Conservation (phyloP, 2,329 filamentous ascomycete species). For the Aspergillus viridinutans region DNA sequence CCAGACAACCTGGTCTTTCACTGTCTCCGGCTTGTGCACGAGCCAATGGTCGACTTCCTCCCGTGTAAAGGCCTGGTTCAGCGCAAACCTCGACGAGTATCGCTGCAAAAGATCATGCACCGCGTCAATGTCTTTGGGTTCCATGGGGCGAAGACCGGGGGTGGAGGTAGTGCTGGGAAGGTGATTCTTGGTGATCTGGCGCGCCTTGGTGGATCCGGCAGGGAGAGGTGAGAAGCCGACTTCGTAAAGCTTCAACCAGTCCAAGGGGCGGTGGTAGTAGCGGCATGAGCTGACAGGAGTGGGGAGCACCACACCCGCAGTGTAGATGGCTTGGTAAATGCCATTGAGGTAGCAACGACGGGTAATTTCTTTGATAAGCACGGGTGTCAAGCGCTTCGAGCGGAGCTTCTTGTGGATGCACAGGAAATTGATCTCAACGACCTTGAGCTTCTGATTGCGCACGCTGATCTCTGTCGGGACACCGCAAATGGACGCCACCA, state of each 20-base stretch:
- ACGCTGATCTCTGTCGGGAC: conserved; percentile 81
- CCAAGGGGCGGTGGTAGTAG: conserved; percentile 89
- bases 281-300: conserved; percentile 88
- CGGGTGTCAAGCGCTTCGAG: conserved; percentile 83
- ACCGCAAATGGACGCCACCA: conserved; percentile 94
- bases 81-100: conserved; percentile 75
- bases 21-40: conserved; percentile 61
- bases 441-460: conserved; percentile 67
- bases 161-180: conserved; percentile 70
- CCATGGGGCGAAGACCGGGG: conserved; percentile 74
- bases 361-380: conserved; percentile 97
- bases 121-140: conserved; percentile 69
- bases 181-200: conserved; percentile 81
- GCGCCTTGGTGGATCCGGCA: conserved; percentile 72
- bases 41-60: conserved; percentile 89
- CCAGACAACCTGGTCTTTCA: conserved; percentile 82
- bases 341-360: conserved; percentile 81
- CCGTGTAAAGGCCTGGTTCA: conserved; percentile 74
- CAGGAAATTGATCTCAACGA: conserved; percentile 96
- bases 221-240: conserved; percentile 91
- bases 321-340: conserved; percentile 95
- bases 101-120: conserved; percentile 71
- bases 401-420: conserved; percentile 98
- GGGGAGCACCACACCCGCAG: conserved; percentile 83
- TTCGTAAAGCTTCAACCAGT: conserved; percentile 96